Evolutionary conservation across 768 basidiomycete genomes (phyloP), one percentile per base, ranked within the genome.

Genomic region (Tulasnella sp.): DNA sequence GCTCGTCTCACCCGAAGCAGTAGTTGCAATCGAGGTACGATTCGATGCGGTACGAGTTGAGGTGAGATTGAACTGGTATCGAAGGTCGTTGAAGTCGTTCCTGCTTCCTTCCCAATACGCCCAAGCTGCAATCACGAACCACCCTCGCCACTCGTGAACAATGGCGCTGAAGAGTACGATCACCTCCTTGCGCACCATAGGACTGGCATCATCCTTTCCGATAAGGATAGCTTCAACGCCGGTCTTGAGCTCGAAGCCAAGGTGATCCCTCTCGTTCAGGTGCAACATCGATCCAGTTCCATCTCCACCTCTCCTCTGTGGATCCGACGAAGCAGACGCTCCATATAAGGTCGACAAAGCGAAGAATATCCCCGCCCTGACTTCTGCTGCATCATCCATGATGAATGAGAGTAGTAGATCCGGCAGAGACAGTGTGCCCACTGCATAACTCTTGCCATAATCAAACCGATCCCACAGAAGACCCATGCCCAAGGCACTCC

Each of bases 111-210:
- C 95, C 88, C 92, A 92, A 78, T 97, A 95, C 9, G 94, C 82
- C 95, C 96, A 98, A 1, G 96, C 95, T 74, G 96, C 97, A 42
- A 95, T 88, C 64, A 96, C 92, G 76, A 98, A 94, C 82, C 92
- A 92, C 7, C 96, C 97, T 71, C 94, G 83, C 93, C 95, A 98
- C 79, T 98, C 96, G 79, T 94, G 91, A 41, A 95, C 95, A 26
- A 98, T 83, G 77, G 92, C 94, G 77, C 93, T 95, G 71, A 98
- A 88, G 42, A 98, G 84, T 42, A 98, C 86, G 39, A 98, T 83
- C 26, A 98, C 83, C 79, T 98, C 97, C 81, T 97, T 97, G 73
- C 96, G 84, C 12, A 95, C 96, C 89, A 97, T 92, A 0, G 97
- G 96, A 72, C 92, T 94, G 0, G 94, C 97, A 78, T 99, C 97